Evolutionary conservation across 768 basidiomycete genomes (phyloP), one percentile per base, ranked within the genome.

Genomic region (Mycena sanguinolenta): DNA sequence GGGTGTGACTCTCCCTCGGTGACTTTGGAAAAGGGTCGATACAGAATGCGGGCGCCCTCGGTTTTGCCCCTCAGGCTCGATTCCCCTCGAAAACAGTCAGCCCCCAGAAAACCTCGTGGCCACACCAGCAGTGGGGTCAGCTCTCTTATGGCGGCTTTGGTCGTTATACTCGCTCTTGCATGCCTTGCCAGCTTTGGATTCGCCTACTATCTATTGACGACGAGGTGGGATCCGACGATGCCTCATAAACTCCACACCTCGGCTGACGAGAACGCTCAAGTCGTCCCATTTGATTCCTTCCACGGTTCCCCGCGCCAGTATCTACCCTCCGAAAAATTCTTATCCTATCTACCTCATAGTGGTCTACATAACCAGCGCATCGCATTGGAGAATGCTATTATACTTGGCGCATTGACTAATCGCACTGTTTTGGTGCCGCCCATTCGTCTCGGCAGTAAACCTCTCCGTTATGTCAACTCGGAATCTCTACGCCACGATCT

Each of bases 331-430:
- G 70, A 67, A 63, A 82, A 77, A 61, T 95, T 87, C 78, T 79
- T 96, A 23, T 84, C 92, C 23, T 95, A 94, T 78, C 84, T 95
- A 23, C 94, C 94, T 16, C 94, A 95, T 77, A 93, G 92, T 71
- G 92, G 93, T 4, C 92, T 93, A 73, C 93, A 95, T 79, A 95
- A 94, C 78, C 93, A 95, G 80, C 90, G 94, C 38, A 94, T 96
- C 72, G 91, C 93, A 21, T 86, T 96, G 69, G 93, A 95, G 81
- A 96, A 96, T 75, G 95, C 93, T 3, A 85, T 95, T 23, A 83
- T 91, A n/a, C 86, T 95, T 59, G 85, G 94, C 2, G 83, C 80
- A 68, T 77, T 92, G 34, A 86, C 94, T 68, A 90, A 92, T 80
- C 91, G 93, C 69, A 96, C 93, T 14, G 84, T 95, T 36, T 87